A percentile compares a stretch with the other conserved stretches of the same genome.
Evolutionary conservation across 1,139 yeast species (phyloP).

Genomic region (Yamadazyma triangularis): DNA sequence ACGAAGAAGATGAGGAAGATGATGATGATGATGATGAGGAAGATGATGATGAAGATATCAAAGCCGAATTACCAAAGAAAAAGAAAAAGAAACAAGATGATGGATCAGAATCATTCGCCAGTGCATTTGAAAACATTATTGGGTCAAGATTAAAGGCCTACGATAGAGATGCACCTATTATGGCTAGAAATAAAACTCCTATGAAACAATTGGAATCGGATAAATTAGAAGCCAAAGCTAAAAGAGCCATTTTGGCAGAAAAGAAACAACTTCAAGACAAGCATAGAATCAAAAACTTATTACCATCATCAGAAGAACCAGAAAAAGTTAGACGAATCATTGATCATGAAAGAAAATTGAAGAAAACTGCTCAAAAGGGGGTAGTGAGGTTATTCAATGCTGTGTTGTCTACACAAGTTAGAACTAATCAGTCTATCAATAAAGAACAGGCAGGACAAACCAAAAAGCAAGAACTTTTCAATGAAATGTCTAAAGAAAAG

Average conservation of each 20-base stretch:
- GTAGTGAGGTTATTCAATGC: constrained; percentile 92
- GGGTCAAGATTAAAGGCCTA: constrained; percentile 86
- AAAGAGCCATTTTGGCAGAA: constrained; percentile 63
- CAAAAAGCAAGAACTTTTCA: constrained; percentile 58
- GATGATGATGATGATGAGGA: constrained; percentile 16
- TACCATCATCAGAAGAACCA: constrained; percentile 54
- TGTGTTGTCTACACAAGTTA: constrained; percentile 75
- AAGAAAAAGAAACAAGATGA: constrained; percentile 57
- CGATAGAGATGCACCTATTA: constrained; percentile 82
- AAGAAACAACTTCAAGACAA: constrained; percentile 65
- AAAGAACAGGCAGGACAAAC: constrained; percentile 35
- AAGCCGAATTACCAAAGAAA: constrained; percentile 36
- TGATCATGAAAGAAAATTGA: constrained; percentile 67
- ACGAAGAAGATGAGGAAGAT: constrained; percentile 7
- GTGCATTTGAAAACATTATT: constrained; percentile 78
- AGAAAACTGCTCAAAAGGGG: constrained; percentile 90
- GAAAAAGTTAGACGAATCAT: constrained; percentile 51
- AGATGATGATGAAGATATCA: constrained; percentile 21
- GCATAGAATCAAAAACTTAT: constrained; percentile 60
- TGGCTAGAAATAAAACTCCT: constrained; percentile 70
- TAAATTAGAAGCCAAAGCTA: constrained; percentile 81
- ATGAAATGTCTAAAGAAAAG: constrained; percentile 83
- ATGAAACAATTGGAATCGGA: constrained; percentile 75
- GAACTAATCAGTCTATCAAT: constrained; percentile 41
- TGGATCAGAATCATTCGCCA: constrained; percentile 72